Percentiles rank a stretch among this genome's conserved stretches.
phyloP scores from a whole-genome alignment of 1,284 basidiomycete genomes.

The Apiotrichum gamsii region DNA sequence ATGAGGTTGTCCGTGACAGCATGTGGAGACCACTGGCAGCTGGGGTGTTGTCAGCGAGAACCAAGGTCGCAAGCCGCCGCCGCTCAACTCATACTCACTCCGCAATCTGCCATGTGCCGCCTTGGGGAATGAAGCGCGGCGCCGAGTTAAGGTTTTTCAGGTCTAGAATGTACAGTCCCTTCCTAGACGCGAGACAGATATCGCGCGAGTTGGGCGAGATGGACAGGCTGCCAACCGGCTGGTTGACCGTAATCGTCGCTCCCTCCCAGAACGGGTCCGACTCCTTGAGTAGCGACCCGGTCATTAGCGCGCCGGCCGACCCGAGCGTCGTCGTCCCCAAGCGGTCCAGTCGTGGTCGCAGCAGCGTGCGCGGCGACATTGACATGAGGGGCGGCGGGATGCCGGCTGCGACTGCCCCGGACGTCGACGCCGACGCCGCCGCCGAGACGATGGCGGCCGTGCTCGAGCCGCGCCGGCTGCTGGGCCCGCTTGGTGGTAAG shows the following conservation, averaged over 20 bases:
- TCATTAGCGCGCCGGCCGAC: constrained; percentile 1
- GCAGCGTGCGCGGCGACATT: constrained; percentile 22
- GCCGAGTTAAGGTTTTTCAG: constrained; percentile 77
- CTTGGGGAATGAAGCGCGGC: constrained; percentile 89
- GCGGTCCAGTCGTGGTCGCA: constrained; percentile 27
- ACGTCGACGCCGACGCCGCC: too few relatives aligned
- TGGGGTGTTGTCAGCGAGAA: constrained; percentile 17
- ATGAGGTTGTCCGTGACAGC: constrained; percentile 76
- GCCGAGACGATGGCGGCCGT: constrained; percentile 1
- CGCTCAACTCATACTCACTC: constrained; percentile 48
- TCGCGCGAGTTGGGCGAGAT: constrained; percentile 48
- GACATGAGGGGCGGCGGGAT: constrained; percentile 3
- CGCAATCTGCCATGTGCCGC: constrained; percentile 93
- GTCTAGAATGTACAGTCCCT: constrained; percentile 95
- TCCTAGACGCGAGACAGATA: constrained; percentile 58
- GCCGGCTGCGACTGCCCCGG: neutral
- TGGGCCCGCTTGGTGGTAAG: constrained; percentile 5
- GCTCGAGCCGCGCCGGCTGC: constrained; percentile 5
- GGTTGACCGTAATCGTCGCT: constrained; percentile 44
- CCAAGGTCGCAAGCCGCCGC: too few relatives aligned
- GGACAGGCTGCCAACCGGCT: constrained; percentile 49
- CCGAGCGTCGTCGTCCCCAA: constrained; percentile 18
- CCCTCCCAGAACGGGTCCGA: constrained; percentile 41
- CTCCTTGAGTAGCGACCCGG: neutral
- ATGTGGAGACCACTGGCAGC: constrained; percentile 92